Percentiles rank a stretch among this genome's conserved stretches.
Evolutionary conservation across 2,329 filamentous ascomycete species (phyloP).

Genomic region (Verticillium klebahnii): DNA sequence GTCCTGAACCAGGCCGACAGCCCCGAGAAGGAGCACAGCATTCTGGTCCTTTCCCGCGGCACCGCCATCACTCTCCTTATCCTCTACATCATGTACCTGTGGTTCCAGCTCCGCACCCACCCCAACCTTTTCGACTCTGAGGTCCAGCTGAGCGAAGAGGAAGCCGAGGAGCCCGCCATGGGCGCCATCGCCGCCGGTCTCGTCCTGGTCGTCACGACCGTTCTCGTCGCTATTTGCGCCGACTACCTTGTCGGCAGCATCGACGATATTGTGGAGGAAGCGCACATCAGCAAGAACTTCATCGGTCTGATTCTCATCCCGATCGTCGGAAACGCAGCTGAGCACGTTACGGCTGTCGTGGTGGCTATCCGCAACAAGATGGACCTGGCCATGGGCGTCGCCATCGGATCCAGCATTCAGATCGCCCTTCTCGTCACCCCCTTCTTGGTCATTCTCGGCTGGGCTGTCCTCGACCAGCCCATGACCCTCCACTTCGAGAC

Average conservation of each 20-base stretch:
- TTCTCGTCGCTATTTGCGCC: constrained; percentile 69
- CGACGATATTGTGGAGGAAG: constrained; percentile 63
- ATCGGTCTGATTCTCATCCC: constrained; percentile 76
- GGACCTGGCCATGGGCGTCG: constrained; percentile 71
- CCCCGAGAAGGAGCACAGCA: constrained; percentile 45
- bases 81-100: constrained; percentile 72
- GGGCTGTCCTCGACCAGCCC: constrained; percentile 64
- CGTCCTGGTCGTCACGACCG: constrained; percentile 65
- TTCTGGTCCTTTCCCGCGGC: constrained; percentile 68
- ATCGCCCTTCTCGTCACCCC: constrained; percentile 79
- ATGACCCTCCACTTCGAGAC: constrained; percentile 81
- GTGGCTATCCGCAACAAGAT: constrained; percentile 76
- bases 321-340: constrained; percentile 75
- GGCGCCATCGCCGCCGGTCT: constrained; percentile 58
- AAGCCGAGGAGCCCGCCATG: constrained; percentile 46
- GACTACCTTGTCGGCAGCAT: constrained; percentile 76
- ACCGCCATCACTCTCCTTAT: constrained; percentile 71
- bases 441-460: constrained; percentile 74
- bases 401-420: constrained; percentile 77
- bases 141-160: constrained; percentile 22
- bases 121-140: constrained; percentile 64
- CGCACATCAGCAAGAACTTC: constrained; percentile 73
- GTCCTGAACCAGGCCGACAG: constrained; percentile 46
- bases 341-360: constrained; percentile 77
- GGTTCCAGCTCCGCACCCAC: constrained; percentile 75